phyloP scores from a whole-genome alignment of 768 basidiomycete genomes.

The Paxillus involutus region DNA sequence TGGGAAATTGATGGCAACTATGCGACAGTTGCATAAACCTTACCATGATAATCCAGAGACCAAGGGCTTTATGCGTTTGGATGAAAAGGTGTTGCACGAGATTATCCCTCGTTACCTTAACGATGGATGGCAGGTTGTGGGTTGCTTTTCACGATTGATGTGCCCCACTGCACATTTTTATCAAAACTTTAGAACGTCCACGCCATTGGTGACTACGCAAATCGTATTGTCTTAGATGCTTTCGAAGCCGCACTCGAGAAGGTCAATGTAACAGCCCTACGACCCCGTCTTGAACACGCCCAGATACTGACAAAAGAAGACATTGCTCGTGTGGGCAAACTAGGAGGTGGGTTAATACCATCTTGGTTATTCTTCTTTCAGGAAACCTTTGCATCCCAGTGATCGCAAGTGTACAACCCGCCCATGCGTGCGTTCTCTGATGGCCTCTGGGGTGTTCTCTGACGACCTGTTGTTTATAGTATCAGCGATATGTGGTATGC shows the following conservation, averaged over 20 bases:
- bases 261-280: conserved; percentile 58
- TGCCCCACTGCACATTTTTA: not conserved
- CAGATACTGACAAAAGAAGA: conserved; percentile 82
- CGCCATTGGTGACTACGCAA: conserved; percentile 87
- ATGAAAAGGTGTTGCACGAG: conserved; percentile 57
- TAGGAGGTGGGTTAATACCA: conserved; percentile 59
- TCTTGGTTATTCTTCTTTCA: not conserved
- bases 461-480: conserved; percentile 33
- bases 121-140: conserved; percentile 90
- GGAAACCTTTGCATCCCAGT: conserved; percentile 42
- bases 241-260: conserved; percentile 71
- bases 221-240: conserved; percentile 77
- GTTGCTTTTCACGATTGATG: conserved; percentile 24
- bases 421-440: conserved; percentile 65
- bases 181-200: conserved; percentile 67
- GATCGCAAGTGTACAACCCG: conserved; percentile 89
- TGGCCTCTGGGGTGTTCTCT: not conserved
- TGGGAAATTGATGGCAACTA: not conserved
- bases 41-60: conserved; percentile 79
- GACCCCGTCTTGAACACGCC: conserved; percentile 88
- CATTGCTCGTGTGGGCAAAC: conserved; percentile 70
- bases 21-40: conserved; percentile 67
- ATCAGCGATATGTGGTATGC: conserved; percentile 92
- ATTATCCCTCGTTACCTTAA: conserved; percentile 69
- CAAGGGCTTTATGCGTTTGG: conserved; percentile 75